Evolutionary conservation across 352 stramenopile genomes (phyloP).

Genomic region (Globisporangium acanthophoron): DNA sequence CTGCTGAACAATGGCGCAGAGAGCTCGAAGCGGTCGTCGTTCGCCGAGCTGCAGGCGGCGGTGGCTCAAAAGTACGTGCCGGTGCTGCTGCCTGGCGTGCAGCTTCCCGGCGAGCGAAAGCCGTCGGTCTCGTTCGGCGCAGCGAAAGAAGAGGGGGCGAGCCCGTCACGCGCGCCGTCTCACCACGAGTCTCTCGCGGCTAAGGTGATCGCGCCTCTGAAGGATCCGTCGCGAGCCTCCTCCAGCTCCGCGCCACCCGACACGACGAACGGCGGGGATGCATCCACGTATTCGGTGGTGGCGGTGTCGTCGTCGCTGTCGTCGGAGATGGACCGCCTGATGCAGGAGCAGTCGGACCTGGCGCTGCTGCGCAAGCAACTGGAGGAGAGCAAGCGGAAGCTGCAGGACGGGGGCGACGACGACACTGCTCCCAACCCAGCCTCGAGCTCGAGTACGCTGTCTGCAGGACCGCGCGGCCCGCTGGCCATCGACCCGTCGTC

Average conservation of each 20-base stretch:
- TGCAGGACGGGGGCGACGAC: constrained; percentile 29
- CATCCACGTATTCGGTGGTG: background rate
- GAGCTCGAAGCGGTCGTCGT: constrained; percentile 6
- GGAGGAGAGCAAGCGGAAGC: constrained; percentile 62
- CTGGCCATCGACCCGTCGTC: background rate
- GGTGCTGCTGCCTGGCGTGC: constrained; percentile 39
- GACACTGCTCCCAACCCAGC: background rate
- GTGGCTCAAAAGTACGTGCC: constrained; percentile 33
- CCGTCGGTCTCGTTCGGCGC: background rate
- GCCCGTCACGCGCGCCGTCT: background rate
- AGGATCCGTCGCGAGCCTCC: constrained; percentile 9
- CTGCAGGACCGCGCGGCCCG: background rate
- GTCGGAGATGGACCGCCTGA: constrained; percentile 48
- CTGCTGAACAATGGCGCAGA: background rate
- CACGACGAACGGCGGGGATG: constrained; percentile 12
- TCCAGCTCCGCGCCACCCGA: constrained; percentile 3
- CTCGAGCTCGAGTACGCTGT: background rate
- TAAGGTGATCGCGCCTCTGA: constrained; percentile 35
- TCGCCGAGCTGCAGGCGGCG: constrained; percentile 9
- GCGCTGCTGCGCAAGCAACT: constrained; percentile 49
- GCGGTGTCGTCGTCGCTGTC: constrained; percentile 17
- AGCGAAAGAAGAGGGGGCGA: background rate
- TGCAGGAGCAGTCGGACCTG: constrained; percentile 70
- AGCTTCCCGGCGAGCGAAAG: constrained; percentile 24
- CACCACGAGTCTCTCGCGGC: constrained; percentile 22